These are phyloP conservation scores for Mucor circinelloides DNA, from an alignment of 371 early-diverging fungal genomes.

Conservation along the genomic window DNA sequence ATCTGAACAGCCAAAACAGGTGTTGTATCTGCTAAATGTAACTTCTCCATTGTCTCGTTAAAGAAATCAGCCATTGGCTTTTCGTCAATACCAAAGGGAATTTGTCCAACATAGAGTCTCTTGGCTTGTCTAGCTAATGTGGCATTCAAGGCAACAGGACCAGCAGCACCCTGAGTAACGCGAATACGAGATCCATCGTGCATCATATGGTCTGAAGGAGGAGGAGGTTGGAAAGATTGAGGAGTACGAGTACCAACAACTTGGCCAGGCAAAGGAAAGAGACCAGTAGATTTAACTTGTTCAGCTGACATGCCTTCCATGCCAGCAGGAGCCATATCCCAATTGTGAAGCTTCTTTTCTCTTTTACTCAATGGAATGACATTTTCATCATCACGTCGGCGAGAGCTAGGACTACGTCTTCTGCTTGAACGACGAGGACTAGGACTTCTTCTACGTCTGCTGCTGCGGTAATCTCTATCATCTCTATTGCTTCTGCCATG, in stretches of 20 bases:
- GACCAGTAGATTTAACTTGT: conserved; percentile 91
- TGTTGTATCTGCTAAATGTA: conserved; percentile 60
- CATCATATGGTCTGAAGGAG: conserved; percentile 16
- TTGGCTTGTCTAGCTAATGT: conserved; percentile 70
- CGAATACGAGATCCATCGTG: conserved; percentile 41
- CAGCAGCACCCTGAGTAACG: conserved; percentile 48
- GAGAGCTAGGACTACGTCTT: conserved; percentile 44
- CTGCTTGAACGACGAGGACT: conserved; percentile 48
- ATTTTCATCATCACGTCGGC: conserved; percentile 53
- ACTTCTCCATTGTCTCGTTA: conserved; percentile 80
- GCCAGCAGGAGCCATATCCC: conserved; percentile 94
- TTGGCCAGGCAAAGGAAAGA: conserved; percentile 93
- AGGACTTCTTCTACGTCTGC: conserved; percentile 36
- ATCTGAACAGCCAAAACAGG: conserved; percentile 84
- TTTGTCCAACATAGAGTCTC: conserved; percentile 92
- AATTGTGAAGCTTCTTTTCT: conserved; percentile 79
- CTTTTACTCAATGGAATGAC: conserved; percentile 81
- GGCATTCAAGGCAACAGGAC: conserved; percentile 43
- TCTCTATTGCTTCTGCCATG: conserved; percentile 25
- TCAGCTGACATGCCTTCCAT: conserved; percentile 88
- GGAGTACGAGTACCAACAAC: conserved; percentile 68
- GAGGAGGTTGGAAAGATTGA: conserved; percentile 54
- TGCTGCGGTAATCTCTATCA: conserved; percentile 40
- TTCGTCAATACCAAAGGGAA: conserved; percentile 83
- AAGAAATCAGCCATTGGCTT: conserved; percentile 82